Evolutionary conservation across 2,329 filamentous ascomycete genomes (phyloP).

Genomic region (Didymosphaeria variabile): DNA sequence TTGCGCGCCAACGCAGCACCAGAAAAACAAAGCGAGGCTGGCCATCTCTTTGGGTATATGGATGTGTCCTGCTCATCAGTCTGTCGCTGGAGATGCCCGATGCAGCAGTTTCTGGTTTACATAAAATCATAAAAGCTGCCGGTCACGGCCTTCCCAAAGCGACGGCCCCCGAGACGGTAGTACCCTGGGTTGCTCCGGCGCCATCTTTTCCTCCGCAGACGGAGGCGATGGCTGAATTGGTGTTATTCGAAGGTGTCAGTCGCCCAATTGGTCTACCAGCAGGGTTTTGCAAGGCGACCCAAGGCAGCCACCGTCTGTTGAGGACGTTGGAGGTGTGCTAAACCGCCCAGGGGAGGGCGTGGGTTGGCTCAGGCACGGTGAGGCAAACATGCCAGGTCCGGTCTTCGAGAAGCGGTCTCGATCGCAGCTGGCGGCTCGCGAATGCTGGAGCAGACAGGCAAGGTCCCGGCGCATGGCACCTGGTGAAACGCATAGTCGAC

Average conservation of each 20-base stretch:
- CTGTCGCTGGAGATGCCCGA: slow-evolving; percentile 13
- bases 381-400: slow-evolving; percentile 17
- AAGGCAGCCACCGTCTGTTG: slow-evolving; percentile 8
- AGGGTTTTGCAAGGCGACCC: slow-evolving; percentile 16
- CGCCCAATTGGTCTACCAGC: slow-evolving; percentile 20
- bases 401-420: slow-evolving; percentile 12
- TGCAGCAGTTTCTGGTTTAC: slow-evolving; percentile 19
- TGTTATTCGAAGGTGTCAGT: slow-evolving; percentile 8
- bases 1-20: slow-evolving; percentile 38
- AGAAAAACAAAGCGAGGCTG: slow-evolving; percentile 30
- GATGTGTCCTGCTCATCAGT: neutral
- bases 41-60: slow-evolving; percentile 12
- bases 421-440: slow-evolving; percentile 17
- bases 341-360: slow-evolving; percentile 19
- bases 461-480: slow-evolving; percentile 27
- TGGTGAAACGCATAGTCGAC: slow-evolving; percentile 42
- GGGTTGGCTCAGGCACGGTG: slow-evolving; percentile 24
- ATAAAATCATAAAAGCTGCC: slow-evolving; percentile 29
- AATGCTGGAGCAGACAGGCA: slow-evolving; percentile 19
- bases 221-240: slow-evolving; percentile 7
- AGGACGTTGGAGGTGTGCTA: neutral
- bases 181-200: slow-evolving; percentile 7
- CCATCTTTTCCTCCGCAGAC: slow-evolving; percentile 6
- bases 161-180: slow-evolving; percentile 20
- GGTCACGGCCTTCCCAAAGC: slow-evolving; percentile 18